Evolutionary conservation across 345 rosid species (phyloP).

Genomic region (Syzygium jambos): DNA sequence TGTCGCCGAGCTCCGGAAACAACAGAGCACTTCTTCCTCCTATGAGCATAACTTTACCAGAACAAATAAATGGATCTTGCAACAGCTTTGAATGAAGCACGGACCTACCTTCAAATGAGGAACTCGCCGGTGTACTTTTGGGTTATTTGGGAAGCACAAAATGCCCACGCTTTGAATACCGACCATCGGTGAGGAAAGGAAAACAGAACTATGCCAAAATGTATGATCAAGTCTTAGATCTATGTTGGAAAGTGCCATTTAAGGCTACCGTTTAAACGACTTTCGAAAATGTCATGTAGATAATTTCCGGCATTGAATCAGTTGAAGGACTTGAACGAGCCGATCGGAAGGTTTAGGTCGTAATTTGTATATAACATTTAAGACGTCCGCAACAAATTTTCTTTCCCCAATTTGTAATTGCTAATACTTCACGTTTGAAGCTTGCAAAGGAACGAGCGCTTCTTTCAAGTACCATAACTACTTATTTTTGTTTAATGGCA

Average conservation of each 20-base stretch:
- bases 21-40: too few relatives aligned
- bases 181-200: neutral
- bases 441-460: neutral
- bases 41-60: too few relatives aligned
- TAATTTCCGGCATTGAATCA: accelerated
- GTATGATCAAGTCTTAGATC: neutral
- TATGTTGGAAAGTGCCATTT: accelerated
- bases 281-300: accelerated
- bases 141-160: too few relatives aligned
- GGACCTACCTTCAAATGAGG: too few relatives aligned
- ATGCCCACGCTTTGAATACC: too few relatives aligned
- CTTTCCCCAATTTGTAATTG: neutral
- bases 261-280: accelerated
- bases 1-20: too few relatives aligned
- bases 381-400: neutral
- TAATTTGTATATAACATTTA: too few relatives aligned
- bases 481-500: neutral
- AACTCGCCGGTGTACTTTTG: too few relatives aligned
- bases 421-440: neutral
- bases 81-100: too few relatives aligned
- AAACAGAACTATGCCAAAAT: too few relatives aligned
- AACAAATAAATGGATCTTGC: too few relatives aligned
- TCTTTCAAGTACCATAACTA: neutral
- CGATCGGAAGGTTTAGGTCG: neutral
- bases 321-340: neutral